Base-by-base conservation (phyloP, 108 stramenopile species). In the Nitzschia sp. region DNA sequence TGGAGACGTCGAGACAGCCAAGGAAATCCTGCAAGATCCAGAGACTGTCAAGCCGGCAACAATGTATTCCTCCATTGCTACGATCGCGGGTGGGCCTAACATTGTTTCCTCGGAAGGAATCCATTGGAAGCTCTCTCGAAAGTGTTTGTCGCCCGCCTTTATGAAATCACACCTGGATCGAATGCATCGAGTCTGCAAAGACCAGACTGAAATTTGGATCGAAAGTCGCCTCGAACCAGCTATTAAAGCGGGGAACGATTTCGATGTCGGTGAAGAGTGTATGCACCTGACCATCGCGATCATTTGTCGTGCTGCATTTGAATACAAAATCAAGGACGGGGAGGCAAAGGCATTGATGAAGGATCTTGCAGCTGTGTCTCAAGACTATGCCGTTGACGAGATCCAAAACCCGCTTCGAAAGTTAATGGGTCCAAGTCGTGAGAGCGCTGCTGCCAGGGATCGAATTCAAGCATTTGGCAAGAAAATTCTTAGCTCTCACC, bases 301-400 rank as follows among this genome's bases (percentile, higher is more conserved):
- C 58, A 69, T 85, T 47, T 79, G 78, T 50, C 45, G 76, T 19
- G 62, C 75, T 9, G 78, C 75, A 29, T 85, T 85, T 68, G 84
- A 81, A 13, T 85, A 85, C 38, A 25, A 47, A 11, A 65, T 78
- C 17, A 62, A 73, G 17, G 32, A 34, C 9, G 44, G 59, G 0
- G 80, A 85, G 50, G 31, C 26, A 13, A 21, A 62, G 36, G 54
- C 33, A 9, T 30, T 76, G 15, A 60, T 63, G 23, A 6, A 36
- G 22, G 75, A 76, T 23, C 26, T 76, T 21, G 63, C 58, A 21
- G 53, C 45, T 34, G 68, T 56, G 23, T 35, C 75, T 27, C n/a
- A 41, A 47, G 61, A 69, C 26, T 71, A 21, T 29, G 33, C 23
- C 1, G 9, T 62, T 19, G 41, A 68, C 26, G 57, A 68, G n/a